Evolutionary conservation across 2,329 filamentous ascomycete genomes (phyloP).

Genomic region (Drechslerella dactyloides): DNA sequence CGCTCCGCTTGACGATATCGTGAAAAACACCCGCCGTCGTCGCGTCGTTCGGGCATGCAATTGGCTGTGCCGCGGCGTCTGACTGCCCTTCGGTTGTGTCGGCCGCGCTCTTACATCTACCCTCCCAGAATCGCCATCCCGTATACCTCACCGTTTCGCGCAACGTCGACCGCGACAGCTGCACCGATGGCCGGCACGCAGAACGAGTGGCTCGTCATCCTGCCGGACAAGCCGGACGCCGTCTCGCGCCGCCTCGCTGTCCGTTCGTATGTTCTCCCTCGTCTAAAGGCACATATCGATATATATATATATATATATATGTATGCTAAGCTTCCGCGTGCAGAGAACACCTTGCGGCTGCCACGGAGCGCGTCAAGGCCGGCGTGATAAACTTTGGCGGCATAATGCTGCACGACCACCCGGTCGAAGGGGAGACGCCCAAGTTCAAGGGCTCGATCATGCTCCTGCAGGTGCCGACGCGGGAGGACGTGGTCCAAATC

Average conservation of each 20-base stretch:
- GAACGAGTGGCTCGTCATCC: conserved; percentile 50
- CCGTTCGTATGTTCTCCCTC: conserved; percentile 21
- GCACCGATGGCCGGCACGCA: conserved; percentile 13
- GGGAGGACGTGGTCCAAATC: conserved; percentile 37
- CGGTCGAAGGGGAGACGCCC: conserved; percentile 38
- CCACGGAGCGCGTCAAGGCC: conserved; percentile 10
- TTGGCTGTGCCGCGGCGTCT: conserved; percentile 24
- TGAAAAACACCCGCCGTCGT: background rate
- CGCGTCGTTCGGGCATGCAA: conserved; percentile 17
- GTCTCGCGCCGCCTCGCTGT: conserved; percentile 38
- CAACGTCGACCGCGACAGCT: conserved; percentile 24
- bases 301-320: too few relatives aligned
- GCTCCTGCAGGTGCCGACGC: conserved; percentile 30
- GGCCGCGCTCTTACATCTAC: background rate
- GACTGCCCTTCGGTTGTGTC: conserved; percentile 16
- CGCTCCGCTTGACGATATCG: conserved; percentile 5
- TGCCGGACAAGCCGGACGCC: conserved; percentile 42
- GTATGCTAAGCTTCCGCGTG: background rate
- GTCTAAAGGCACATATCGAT: too few relatives aligned
- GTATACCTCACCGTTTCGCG: conserved; percentile 6
- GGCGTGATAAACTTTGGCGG: conserved; percentile 45
- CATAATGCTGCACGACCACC: conserved; percentile 42
- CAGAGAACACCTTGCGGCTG: conserved; percentile 40
- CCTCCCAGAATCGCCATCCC: conserved; percentile 9
- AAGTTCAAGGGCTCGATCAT: conserved; percentile 47